These are phyloP conservation scores for Naganishia vaughanmartiniae DNA, from an alignment of 768 basidiomycete species.

Conservation along the genomic window DNA sequence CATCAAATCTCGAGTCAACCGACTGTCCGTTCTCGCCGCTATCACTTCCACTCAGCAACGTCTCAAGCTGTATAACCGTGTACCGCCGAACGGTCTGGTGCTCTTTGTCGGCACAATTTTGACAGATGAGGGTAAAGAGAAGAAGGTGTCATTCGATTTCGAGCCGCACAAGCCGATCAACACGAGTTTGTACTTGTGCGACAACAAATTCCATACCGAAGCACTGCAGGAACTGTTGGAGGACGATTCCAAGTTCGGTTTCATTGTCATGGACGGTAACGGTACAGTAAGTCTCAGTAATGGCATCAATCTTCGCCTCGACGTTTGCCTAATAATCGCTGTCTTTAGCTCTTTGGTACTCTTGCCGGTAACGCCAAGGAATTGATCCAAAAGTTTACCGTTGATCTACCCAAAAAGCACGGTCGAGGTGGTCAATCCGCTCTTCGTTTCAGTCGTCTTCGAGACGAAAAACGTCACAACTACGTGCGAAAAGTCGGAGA, in stretches of 20 bases:
- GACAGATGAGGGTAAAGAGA: constrained; percentile 98
- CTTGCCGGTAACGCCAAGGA: constrained; percentile 96
- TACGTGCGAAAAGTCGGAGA: constrained; percentile 99
- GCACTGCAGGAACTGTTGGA: constrained; percentile 93
- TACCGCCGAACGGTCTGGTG: constrained; percentile 93
- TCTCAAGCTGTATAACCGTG: constrained; percentile 91
- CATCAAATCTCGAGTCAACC: constrained; percentile 98
- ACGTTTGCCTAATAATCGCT: background rate
- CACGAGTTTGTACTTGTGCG: constrained; percentile 96
- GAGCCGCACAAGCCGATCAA: constrained; percentile 99
- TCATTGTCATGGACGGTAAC: constrained; percentile 99
- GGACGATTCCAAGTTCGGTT: constrained; percentile 94
- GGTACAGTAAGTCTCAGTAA: constrained; percentile 59
- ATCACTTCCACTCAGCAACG: constrained; percentile 98
- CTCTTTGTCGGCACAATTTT: constrained; percentile 97
- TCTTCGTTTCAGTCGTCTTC: constrained; percentile 97
- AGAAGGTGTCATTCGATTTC: constrained; percentile 97
- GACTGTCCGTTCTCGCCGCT: constrained; percentile 93
- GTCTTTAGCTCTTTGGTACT: constrained; percentile 73
- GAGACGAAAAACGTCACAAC: constrained; percentile 99
- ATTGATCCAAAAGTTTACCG: constrained; percentile 95
- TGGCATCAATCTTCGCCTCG: background rate
- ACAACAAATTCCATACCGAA: constrained; percentile 99
- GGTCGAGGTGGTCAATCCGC: constrained; percentile 99
- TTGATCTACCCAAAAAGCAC: constrained; percentile 99